Percentiles rank a stretch among this genome's conserved stretches.
Evolutionary conservation across 352 stramenopile genomes (phyloP).

Genomic region (Phytophthora constricta): DNA sequence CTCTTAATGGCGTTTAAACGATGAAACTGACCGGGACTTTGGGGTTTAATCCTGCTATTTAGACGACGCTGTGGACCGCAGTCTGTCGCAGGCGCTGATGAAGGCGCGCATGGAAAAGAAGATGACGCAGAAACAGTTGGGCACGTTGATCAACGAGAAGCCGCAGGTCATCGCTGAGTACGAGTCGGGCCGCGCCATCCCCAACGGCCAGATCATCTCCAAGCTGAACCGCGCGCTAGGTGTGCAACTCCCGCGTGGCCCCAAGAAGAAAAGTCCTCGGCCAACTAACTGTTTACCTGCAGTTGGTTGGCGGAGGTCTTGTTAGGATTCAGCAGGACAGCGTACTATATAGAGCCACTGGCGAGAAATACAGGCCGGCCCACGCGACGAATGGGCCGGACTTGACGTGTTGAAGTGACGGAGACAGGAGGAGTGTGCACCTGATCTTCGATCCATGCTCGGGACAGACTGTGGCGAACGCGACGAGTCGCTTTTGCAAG

Average conservation of each 20-base stretch:
- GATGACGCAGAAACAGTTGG: conserved; percentile 98
- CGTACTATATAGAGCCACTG: conserved; percentile 47
- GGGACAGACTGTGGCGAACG: no score
- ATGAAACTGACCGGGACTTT: neutral
- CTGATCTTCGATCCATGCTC: no score
- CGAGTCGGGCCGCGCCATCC: conserved; percentile 97
- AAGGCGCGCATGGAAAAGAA: conserved; percentile 97
- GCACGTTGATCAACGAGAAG: conserved; percentile 96
- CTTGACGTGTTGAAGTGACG: neutral
- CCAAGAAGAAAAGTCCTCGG: conserved; percentile 68
- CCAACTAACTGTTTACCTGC: conserved; percentile 34
- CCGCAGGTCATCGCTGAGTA: conserved; percentile 97
- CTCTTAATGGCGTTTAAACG: neutral
- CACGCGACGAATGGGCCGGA: neutral
- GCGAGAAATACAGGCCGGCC: conserved; percentile 7
- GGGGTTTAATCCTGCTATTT: conserved; percentile 5
- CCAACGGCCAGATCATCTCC: conserved; percentile 97
- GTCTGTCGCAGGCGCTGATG: conserved; percentile 92
- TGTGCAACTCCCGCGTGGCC: conserved; percentile 79
- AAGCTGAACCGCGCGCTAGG: conserved; percentile 97
- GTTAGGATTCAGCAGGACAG: conserved; percentile 23
- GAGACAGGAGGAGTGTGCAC: no score
- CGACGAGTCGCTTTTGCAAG: no score
- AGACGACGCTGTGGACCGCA: conserved; percentile 85
- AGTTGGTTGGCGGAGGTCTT: conserved; percentile 27